Evolutionary conservation across 2,329 filamentous ascomycete species (phyloP).

Genomic region (Teratosphaeria epicoccoides): DNA sequence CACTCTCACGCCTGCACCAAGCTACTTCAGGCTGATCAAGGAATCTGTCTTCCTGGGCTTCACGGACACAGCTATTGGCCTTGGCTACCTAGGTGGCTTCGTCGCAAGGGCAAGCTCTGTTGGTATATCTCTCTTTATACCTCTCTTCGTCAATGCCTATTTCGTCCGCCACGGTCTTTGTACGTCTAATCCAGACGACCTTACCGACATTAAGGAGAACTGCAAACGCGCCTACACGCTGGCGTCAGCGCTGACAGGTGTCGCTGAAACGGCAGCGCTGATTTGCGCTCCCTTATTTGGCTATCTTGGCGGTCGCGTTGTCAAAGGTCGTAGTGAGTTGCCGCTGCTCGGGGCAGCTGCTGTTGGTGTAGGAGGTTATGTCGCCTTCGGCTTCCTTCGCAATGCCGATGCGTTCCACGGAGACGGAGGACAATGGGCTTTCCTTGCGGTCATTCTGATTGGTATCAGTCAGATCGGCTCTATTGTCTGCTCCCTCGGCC

Average conservation of each 20-base stretch:
- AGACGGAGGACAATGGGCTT: constrained; percentile 44
- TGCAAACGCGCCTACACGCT: constrained; percentile 82
- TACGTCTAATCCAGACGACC: constrained; percentile 36
- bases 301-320: constrained; percentile 61
- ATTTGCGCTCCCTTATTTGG: constrained; percentile 80
- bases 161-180: constrained; percentile 77
- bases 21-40: constrained; percentile 34
- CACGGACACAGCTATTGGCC: constrained; percentile 63
- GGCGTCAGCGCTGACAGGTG: constrained; percentile 75
- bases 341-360: constrained; percentile 63
- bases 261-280: constrained; percentile 77
- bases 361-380: constrained; percentile 69
- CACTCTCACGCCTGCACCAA: constrained; percentile 42
- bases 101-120: constrained; percentile 91
- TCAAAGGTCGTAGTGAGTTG: constrained; percentile 44
- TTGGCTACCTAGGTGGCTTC: constrained; percentile 89
- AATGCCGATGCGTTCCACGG: constrained; percentile 63
- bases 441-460: constrained; percentile 66
- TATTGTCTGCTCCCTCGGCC: constrained; percentile 89
- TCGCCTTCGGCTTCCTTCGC: constrained; percentile 60
- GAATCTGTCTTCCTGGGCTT: constrained; percentile 51
- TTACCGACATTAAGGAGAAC: constrained; percentile 63
- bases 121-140: constrained; percentile 88
- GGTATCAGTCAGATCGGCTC: constrained; percentile 92
- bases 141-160: constrained; percentile 83